phyloP scores from a whole-genome alignment of 768 basidiomycete genomes.

The Boletellus emodensis region DNA sequence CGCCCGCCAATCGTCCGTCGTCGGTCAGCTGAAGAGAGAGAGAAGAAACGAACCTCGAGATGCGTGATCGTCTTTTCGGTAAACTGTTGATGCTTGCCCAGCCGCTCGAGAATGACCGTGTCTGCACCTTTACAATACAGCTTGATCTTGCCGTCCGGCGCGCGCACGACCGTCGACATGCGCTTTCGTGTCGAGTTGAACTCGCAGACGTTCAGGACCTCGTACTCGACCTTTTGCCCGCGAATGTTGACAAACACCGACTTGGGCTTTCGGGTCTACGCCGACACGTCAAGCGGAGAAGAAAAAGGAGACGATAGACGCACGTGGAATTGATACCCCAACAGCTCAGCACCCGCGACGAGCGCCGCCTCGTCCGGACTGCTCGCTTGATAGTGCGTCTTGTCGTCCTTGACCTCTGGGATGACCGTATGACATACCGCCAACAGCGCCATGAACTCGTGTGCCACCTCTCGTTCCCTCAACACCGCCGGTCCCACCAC shows the following conservation, averaged over 20 bases:
- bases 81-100: constrained; percentile 80
- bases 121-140: constrained; percentile 97
- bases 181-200: constrained; percentile 98
- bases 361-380: constrained; percentile 98
- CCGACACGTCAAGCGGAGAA: neutral
- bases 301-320: constrained; percentile 30
- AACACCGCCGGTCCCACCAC: neutral
- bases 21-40: neutral
- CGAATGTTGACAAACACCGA: constrained; percentile 86
- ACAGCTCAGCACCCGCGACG: constrained; percentile 86
- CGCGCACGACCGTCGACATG: constrained; percentile 92
- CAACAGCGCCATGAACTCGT: constrained; percentile 76
- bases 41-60: constrained; percentile 63
- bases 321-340: constrained; percentile 94
- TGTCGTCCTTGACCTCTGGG: constrained; percentile 85
- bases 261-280: constrained; percentile 89
- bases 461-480: constrained; percentile 49
- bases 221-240: constrained; percentile 72
- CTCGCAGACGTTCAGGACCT: constrained; percentile 95
- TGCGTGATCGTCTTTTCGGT: constrained; percentile 85
- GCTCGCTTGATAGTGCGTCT: constrained; percentile 91
- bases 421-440: constrained; percentile 99
- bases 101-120: constrained; percentile 91
- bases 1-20: neutral
- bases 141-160: constrained; percentile 88